Base-by-base conservation (phyloP, 2,329 filamentous ascomycete species). In the Cladophialophora immunda region DNA sequence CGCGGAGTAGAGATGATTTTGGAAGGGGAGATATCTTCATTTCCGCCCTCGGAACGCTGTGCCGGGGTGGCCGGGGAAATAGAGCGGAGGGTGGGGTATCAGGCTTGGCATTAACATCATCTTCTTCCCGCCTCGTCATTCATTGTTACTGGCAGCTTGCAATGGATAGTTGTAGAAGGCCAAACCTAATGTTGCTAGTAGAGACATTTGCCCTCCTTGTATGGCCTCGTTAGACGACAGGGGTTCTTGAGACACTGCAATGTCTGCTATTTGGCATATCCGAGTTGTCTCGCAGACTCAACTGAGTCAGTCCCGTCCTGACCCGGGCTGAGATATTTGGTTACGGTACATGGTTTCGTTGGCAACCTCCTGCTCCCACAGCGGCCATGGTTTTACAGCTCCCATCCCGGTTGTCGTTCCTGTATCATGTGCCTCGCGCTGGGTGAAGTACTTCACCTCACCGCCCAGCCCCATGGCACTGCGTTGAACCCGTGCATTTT, bases 401-500 rank as follows among this genome's bases (percentile, higher is more conserved):
- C 56, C 56, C 56, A 58, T 58, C 25, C 56, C 56, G 9, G 56
- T 58, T 22, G 56, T 58, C 11, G 56, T 58, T 30, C 56, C 56
- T 19, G 56, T 58, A 13, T 58, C 56, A 7, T 58, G 56, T 13
- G 56, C 56, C 27, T 58, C 56, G 5, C 56, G 32, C 22, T 38
- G 22, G 9, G 22, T 58, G 22, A 58, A 58, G 56, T 58, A 58
- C 36, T 29, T 58, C 6, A 58, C 36, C 11, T 17, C 41, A 36
- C 56, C 56, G 22, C 56, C 56, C 36, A 58, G 4, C 7, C 25
- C n/a, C 9, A 38, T 58, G 9, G 56, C 56, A 19, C 34, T 45
- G 13, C 17, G 36, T 41, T 58, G 56, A 29, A 58, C 56, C 41
- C 41, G 19, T 29, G 56, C 56, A 45, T 58, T 58, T 30, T 58